A percentile compares a stretch with the other conserved stretches of the same genome.
phyloP scores from a whole-genome alignment of 1,139 yeast species.

The Lodderomyces beijingensis region DNA sequence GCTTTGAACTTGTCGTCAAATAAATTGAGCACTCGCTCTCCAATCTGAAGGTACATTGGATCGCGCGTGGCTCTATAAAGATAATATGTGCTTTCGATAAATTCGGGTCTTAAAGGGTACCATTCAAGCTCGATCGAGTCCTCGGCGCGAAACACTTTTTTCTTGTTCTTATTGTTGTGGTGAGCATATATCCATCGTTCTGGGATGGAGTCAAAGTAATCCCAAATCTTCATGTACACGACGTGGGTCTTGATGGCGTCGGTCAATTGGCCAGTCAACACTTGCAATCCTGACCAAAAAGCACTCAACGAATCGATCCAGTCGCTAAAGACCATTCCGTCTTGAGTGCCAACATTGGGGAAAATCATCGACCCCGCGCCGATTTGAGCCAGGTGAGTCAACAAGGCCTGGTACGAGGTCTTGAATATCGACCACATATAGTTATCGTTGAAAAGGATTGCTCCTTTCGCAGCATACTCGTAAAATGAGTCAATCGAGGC shows the following conservation, averaged over 20 bases:
- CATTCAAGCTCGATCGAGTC: constrained; percentile 62
- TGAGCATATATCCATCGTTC: constrained; percentile 69
- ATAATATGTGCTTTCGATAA: constrained; percentile 82
- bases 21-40: constrained; percentile 56
- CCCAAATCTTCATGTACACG: constrained; percentile 76
- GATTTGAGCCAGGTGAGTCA: constrained; percentile 39
- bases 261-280: constrained; percentile 66
- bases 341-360: constrained; percentile 51
- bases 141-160: constrained; percentile 11
- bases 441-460: constrained; percentile 68
- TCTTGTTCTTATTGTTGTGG: constrained; percentile 9
- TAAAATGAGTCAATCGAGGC: constrained; percentile 93
- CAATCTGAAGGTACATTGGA: constrained; percentile 77
- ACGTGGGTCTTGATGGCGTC: constrained; percentile 64
- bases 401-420: constrained; percentile 55
- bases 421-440: constrained; percentile 58
- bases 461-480: constrained; percentile 79
- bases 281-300: constrained; percentile 84
- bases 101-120: constrained; percentile 92
- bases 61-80: constrained; percentile 81
- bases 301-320: constrained; percentile 91
- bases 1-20: constrained; percentile 50
- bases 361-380: constrained; percentile 53
- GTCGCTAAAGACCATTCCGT: constrained; percentile 47
- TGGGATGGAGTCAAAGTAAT: constrained; percentile 74